A percentile compares a stretch with the other conserved stretches of the same genome.
Conservation (phyloP, 257 asterid species). For the Mentha longifolia region DNA sequence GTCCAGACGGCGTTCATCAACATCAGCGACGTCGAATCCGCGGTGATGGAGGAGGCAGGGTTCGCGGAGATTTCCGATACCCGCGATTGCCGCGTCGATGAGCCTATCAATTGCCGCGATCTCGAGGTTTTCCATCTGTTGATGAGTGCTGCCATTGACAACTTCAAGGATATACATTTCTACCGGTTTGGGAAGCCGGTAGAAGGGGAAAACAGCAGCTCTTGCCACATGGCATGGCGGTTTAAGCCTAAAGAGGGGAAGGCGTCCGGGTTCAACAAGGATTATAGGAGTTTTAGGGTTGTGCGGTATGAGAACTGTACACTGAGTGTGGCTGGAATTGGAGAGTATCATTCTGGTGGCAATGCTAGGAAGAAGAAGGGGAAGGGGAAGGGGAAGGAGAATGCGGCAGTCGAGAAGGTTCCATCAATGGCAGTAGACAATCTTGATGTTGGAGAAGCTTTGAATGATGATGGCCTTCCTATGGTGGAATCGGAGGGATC, state of each 20-base stretch:
- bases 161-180: constrained; percentile 68
- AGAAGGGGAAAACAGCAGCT: constrained; percentile 54
- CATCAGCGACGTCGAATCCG: constrained; percentile 59
- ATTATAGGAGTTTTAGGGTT: constrained; percentile 67
- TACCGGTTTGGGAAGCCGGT: constrained; percentile 84
- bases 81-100: constrained; percentile 50
- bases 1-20: constrained; percentile 45
- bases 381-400: constrained; percentile 42
- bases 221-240: constrained; percentile 97
- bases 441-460: constrained; percentile 54
- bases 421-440: constrained; percentile 29
- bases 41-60: constrained; percentile 17
- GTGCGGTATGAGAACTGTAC: constrained; percentile 66
- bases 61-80: constrained; percentile 28
- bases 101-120: constrained; percentile 78
- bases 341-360: constrained; percentile 86
- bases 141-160: constrained; percentile 78
- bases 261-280: constrained; percentile 60
- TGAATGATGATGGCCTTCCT: constrained; percentile 55
- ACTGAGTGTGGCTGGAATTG: constrained; percentile 61
- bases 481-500: constrained; percentile 61
- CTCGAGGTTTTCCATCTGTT: constrained; percentile 75
- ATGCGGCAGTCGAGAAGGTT: constrained; percentile 46
- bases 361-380: constrained; percentile 78
- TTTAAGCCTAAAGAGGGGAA: constrained; percentile 82